phyloP scores from a whole-genome alignment of 2,329 filamentous ascomycete species.

The Apiospora kogelbergensis region DNA sequence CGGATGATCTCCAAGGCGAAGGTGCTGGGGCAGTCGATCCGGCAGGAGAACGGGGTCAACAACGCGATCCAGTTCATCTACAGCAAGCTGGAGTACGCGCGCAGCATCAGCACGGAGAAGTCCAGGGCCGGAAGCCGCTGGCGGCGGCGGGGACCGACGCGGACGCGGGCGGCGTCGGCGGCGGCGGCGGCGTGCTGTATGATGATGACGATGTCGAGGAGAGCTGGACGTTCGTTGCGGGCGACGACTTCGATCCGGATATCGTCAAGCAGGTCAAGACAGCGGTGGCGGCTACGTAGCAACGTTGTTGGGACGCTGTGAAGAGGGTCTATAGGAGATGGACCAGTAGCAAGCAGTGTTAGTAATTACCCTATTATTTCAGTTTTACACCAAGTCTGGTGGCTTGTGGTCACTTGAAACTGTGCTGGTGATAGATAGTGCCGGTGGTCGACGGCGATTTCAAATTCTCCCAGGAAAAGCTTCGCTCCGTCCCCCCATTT shows the following conservation, averaged over 20 bases:
- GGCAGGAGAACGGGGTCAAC: conserved; percentile 90
- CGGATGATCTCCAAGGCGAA: conserved; percentile 88
- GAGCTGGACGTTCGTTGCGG: conserved; percentile 87
- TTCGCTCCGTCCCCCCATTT: too few relatives aligned
- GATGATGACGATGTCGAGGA: conserved; percentile 69
- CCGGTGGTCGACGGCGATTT: too few relatives aligned
- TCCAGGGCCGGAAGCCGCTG: conserved; percentile 47
- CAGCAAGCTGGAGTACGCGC: conserved; percentile 91
- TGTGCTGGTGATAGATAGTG: too few relatives aligned
- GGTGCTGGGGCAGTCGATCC: conserved; percentile 81
- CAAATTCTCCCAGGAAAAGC: too few relatives aligned
- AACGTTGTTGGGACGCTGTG: too few relatives aligned
- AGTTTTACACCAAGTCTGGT: too few relatives aligned
- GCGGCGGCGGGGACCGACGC: conserved; percentile 24
- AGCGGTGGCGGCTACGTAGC: too few relatives aligned
- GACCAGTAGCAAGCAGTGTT: too few relatives aligned
- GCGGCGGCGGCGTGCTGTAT: conserved; percentile 41
- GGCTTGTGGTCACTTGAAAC: too few relatives aligned
- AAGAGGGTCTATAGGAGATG: too few relatives aligned
- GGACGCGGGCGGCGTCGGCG: conserved; percentile 25
- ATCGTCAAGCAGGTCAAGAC: conserved; percentile 31
- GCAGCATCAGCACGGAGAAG: conserved; percentile 72
- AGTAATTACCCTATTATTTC: too few relatives aligned
- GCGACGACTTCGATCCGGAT: conserved; percentile 36
- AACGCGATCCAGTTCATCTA: conserved; percentile 91